Percentiles rank a stretch among this genome's conserved stretches.
Conservation (phyloP, 1,284 basidiomycete species). For the Melampsora occidentalis region DNA sequence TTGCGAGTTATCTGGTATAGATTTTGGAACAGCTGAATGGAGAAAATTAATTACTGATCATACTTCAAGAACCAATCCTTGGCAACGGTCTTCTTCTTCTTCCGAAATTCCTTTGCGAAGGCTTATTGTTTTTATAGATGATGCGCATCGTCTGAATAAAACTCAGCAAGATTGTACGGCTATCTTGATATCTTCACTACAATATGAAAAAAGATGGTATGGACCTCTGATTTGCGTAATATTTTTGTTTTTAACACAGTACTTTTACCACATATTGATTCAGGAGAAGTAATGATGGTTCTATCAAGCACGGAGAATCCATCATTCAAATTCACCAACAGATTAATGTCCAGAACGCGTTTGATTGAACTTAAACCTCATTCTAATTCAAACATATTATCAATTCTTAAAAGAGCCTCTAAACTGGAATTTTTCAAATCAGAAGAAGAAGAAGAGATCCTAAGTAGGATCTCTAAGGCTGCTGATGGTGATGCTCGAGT, state of each 20-base stretch:
- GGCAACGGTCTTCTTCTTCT: constrained; percentile 64
- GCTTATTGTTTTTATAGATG: constrained; percentile 76
- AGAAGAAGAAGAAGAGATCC: constrained; percentile 54
- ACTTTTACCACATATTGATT: constrained; percentile 47
- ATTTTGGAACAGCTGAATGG: constrained; percentile 73
- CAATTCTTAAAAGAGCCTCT: constrained; percentile 32
- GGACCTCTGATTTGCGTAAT: background rate
- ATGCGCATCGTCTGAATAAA: constrained; percentile 81
- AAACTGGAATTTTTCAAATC: constrained; percentile 26
- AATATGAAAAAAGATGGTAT: constrained; percentile 70
- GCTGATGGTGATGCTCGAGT: constrained; percentile 69
- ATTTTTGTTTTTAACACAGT: constrained; percentile 1
- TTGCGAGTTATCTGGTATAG: constrained; percentile 53
- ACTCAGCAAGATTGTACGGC: constrained; percentile 66
- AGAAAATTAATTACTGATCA: constrained; percentile 71
- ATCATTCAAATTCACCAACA: constrained; percentile 70
- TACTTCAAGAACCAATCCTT: background rate
- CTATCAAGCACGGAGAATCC: constrained; percentile 92
- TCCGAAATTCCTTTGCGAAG: constrained; percentile 57
- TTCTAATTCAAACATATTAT: constrained; percentile 47
- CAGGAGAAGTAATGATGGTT: constrained; percentile 60
- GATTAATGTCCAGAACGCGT: constrained; percentile 76
- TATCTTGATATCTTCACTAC: constrained; percentile 60
- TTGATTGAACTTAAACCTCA: constrained; percentile 50
- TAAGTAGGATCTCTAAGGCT: constrained; percentile 61